Evolutionary conservation across 1,139 yeast genomes (phyloP).

Genomic region (Saccharomyces hybrid): DNA sequence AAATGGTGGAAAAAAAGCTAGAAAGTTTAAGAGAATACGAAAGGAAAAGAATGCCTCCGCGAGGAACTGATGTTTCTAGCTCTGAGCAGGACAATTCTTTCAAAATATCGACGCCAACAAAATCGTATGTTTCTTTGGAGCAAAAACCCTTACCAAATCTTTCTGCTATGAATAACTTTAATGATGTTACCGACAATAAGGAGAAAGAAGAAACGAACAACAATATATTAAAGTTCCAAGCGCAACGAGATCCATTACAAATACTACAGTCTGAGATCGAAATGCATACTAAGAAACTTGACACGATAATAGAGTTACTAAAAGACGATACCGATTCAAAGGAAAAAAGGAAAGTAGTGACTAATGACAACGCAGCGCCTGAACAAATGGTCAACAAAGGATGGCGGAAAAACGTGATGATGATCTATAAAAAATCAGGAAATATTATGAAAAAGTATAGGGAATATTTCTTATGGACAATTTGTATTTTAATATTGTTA

Average conservation of each 20-base stretch:
- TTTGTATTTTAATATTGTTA: slow-evolving; percentile 27
- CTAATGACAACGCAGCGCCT: too few species aligned
- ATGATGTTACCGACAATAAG: background rate
- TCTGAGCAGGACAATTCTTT: background rate
- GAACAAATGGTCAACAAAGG: background rate
- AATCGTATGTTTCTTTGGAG: background rate
- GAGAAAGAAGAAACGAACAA: background rate
- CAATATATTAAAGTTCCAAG: background rate
- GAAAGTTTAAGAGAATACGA: background rate
- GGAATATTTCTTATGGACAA: slow-evolving; percentile 21
- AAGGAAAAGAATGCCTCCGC: background rate
- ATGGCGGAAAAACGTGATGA: background rate
- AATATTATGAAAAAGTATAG: slow-evolving; percentile 1
- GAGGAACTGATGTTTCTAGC: background rate
- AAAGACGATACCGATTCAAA: background rate
- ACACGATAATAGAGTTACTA: background rate
- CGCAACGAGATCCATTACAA: background rate
- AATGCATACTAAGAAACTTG: background rate
- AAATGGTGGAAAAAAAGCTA: background rate
- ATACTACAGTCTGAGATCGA: background rate
- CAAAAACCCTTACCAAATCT: background rate
- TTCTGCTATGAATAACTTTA: background rate
- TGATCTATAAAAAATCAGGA: background rate
- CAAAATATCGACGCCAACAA: background rate
- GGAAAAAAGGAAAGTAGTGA: background rate